Base-by-base conservation (phyloP, 2,329 filamentous ascomycete species). In the Raffaelea ambrosiae region DNA sequence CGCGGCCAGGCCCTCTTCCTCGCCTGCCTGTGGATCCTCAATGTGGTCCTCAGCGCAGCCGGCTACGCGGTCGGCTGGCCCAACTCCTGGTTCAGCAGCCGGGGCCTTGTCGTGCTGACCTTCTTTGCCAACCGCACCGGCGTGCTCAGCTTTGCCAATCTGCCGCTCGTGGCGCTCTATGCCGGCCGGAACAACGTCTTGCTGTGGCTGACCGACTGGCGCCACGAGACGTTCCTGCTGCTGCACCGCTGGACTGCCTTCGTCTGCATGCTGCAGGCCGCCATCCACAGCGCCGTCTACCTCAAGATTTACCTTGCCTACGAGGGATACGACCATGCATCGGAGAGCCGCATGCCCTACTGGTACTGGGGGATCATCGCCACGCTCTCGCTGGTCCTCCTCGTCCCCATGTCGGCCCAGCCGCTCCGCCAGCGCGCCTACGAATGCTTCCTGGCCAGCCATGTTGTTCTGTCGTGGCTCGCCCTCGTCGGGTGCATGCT, bases 221-320 rank as follows among this genome's bases (percentile, higher is more conserved):
- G 62, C 0, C 67, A 73, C 50, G 64, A 65, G 0, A 76, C 74
- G 0, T 76, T 64, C 46, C 50, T 76, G 3, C 55, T 76, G 0
- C 59, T 76, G 0, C 73, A 78, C 51, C 63, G 72, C 11, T 76
- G 70, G 70, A 58, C 72, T 1, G 73, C 71, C 1, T 58, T 64
- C 20, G 60, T 77, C 8, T 66, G 62, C 22, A 65, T 66, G 1
- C 40, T 75, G 0, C 65, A 79, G 42, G 69, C 66, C 1, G 56
- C 67, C 9, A 41, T 77, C 0, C 75, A 79, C 57, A 68, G 66
- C 1, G 57, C 69, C n/a, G 55, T 72, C 16, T 65, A 62, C 33
- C 59, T 74, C 0, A 53, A 59, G 3, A 51, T 63, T 0, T 65
- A 67, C 51, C n/a, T n/a, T n/a, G 52, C 61, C 5, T 55, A 55